Evolutionary conservation across 2,329 filamentous ascomycete species (phyloP).

Genomic region (Hirsutella rhossiliensis): DNA sequence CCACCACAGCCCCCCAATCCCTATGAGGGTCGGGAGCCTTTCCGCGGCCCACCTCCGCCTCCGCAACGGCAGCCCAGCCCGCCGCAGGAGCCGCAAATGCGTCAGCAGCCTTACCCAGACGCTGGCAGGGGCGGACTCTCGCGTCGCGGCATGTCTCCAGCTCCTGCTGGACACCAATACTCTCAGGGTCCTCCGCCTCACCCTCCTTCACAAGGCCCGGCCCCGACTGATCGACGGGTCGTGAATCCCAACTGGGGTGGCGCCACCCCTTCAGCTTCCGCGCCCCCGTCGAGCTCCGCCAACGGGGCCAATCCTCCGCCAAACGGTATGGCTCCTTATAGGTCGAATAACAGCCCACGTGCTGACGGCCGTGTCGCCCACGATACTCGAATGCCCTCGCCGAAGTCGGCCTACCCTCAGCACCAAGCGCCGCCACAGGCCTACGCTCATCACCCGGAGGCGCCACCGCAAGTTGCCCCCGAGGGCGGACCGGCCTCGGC

Average conservation of each 20-base stretch:
- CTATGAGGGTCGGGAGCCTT: constrained; percentile 63
- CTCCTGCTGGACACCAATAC: constrained; percentile 28
- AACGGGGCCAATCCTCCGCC: constrained; percentile 26
- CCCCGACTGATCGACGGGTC: constrained; percentile 40
- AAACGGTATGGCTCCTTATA: constrained; percentile 57
- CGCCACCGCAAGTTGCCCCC: constrained; percentile 46
- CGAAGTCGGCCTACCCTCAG: constrained; percentile 73
- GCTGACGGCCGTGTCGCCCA: constrained; percentile 65
- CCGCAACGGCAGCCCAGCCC: constrained; percentile 65
- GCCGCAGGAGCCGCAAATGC: constrained; percentile 51
- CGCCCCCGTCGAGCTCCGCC: constrained; percentile 24
- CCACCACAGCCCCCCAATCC: constrained; percentile 68
- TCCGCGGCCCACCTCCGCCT: constrained; percentile 55
- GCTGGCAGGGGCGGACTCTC: constrained; percentile 17
- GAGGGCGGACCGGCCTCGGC: constrained; percentile 37
- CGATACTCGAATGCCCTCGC: constrained; percentile 83
- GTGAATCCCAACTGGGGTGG: constrained; percentile 48
- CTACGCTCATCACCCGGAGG: constrained; percentile 63
- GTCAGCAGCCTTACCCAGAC: constrained; percentile 46
- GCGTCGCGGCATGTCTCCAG: constrained; percentile 38
- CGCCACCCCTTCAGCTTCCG: constrained; percentile 32
- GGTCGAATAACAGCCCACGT: constrained; percentile 61
- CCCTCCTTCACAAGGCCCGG: constrained; percentile 33
- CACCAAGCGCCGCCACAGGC: constrained; percentile 42
- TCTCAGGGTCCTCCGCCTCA: constrained; percentile 38